Evolutionary conservation across 805 yeast genomes (phyloP), one percentile per base, ranked within the genome.

Genomic region (Schwanniomyces vanrijiae): DNA sequence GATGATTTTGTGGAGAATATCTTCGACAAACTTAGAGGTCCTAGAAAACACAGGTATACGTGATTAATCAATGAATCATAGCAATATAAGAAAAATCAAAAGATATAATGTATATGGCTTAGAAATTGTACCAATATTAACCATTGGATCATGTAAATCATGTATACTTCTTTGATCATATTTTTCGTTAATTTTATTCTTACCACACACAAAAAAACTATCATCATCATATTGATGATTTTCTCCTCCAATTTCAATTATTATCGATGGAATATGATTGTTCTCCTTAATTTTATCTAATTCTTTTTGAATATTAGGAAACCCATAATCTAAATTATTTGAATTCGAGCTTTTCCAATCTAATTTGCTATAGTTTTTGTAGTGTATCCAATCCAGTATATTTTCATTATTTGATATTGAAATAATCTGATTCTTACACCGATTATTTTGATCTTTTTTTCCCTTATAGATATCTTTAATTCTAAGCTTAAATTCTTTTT

Each of bases 1-100:
- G 88, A 59, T 86, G 57, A 52, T 88, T 2, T 60, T 88, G 51
- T 90, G 96, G 96, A 74, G 90, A 50, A 54, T 86, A 21, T 75
- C 87, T 18, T 71, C 80, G 28, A 82, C 86, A 1, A 69, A 78
- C 46, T 69, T 84, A 39, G 84, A 77, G 1, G 82, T 69, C 2
- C 56, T 73, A 43, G 69, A 62, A 28, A 53, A 51, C 18, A 26
- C 45, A 21, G 58, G 55, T 11, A 48, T 44, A 18, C 9, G 13
- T 22, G 18, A 26, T 31, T 31, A 20, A 31, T 28, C 16, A 5
- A 8, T 7, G 5, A 14, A 3, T 31, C 35, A 31, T 14, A 31
- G 6, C 8, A 31, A 11, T 31, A 9, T 14, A 31, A 31, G 35
- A 6, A 31, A 31, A 16, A 31, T 31, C 20, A 31, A 13, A 19